phyloP scores from a whole-genome alignment of 2,329 filamentous ascomycete genomes.

The Penicillium sp. region DNA sequence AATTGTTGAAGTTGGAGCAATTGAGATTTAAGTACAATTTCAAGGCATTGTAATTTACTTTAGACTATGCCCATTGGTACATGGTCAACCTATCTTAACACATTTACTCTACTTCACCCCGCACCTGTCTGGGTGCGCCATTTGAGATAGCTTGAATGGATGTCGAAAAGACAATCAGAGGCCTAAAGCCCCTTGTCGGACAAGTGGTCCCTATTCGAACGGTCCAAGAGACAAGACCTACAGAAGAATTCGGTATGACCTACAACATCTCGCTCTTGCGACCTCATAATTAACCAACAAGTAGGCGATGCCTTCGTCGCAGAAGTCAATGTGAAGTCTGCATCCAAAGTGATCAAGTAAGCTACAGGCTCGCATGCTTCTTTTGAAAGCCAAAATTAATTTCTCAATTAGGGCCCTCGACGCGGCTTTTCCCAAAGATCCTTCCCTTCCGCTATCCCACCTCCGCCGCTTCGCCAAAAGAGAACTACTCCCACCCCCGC shows the following conservation, averaged over 20 bases:
- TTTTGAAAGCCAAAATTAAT: neutral
- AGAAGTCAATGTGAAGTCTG: constrained; percentile 45
- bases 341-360: constrained; percentile 46
- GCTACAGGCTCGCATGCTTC: constrained; percentile 1
- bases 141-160: constrained; percentile 20
- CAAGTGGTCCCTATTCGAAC: constrained; percentile 43
- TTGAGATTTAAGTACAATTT: too few species aligned
- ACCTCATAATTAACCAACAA: constrained; percentile 13
- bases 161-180: constrained; percentile 21
- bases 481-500: constrained; percentile 32
- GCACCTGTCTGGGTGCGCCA: neutral
- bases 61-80: neutral
- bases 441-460: constrained; percentile 34
- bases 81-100: neutral
- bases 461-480: constrained; percentile 43
- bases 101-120: neutral
- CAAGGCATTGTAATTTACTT: neutral
- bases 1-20: neutral
- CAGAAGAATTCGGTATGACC: constrained; percentile 42
- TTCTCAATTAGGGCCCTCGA: constrained; percentile 37
- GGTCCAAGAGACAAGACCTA: constrained; percentile 43
- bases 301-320: constrained; percentile 45
- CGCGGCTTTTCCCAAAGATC: constrained; percentile 35
- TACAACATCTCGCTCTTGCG: neutral
- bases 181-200: constrained; percentile 33